These are phyloP conservation scores for Diaporthe sp. DNA, from an alignment of 2,329 filamentous ascomycete species.

Conservation along the genomic window DNA sequence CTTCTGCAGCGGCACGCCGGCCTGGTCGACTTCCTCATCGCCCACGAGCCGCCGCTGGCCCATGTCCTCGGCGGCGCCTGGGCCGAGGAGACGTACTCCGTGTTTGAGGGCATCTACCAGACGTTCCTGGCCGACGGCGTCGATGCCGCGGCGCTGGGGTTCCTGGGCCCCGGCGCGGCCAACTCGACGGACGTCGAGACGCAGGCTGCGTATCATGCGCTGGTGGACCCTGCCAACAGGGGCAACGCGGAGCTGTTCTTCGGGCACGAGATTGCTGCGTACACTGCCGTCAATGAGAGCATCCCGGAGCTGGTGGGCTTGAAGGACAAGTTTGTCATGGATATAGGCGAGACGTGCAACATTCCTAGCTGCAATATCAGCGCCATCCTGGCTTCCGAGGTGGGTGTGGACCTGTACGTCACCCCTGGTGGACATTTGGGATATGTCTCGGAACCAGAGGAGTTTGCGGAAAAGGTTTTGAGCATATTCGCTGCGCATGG, in stretches of 20 bases:
- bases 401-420: background rate
- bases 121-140: background rate
- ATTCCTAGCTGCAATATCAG: constrained; percentile 13
- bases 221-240: background rate
- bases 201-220: background rate
- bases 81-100: background rate
- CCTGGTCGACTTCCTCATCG: constrained; percentile 21
- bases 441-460: background rate
- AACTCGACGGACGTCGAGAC: constrained; percentile 15
- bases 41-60: constrained; percentile 40
- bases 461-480: background rate
- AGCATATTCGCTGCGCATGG: background rate
- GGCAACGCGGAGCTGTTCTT: background rate
- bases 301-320: background rate
- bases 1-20: constrained; percentile 38
- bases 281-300: constrained; percentile 5
- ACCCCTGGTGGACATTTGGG: background rate
- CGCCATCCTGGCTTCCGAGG: background rate
- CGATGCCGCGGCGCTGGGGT: background rate
- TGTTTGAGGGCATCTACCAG: constrained; percentile 10
- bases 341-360: constrained; percentile 11
- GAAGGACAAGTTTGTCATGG: background rate
- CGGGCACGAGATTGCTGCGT: constrained; percentile 7
- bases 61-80: background rate
- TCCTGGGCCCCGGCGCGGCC: background rate